Evolutionary conservation across 1,284 basidiomycete genomes (phyloP).

Genomic region (Boletus subluridellus): DNA sequence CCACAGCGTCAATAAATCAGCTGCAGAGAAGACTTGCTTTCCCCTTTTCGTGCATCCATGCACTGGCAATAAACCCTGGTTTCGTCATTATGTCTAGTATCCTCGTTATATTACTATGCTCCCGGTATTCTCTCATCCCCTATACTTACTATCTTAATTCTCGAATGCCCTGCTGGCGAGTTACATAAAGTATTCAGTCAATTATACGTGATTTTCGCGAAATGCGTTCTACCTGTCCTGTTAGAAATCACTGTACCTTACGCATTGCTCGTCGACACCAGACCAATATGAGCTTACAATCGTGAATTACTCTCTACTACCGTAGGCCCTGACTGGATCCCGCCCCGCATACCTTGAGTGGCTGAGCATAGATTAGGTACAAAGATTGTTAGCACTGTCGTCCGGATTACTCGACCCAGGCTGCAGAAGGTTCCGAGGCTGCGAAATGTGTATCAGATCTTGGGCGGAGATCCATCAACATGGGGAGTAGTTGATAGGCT

Average conservation of each 20-base stretch:
- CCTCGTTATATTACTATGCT: background rate
- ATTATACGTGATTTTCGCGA: slow-evolving; percentile 16
- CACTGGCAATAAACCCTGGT: background rate
- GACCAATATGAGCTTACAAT: background rate
- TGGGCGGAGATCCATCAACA: background rate
- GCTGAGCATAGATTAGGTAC: background rate
- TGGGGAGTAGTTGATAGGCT: background rate
- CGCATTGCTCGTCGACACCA: background rate
- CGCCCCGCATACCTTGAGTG: background rate
- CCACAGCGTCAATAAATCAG: slow-evolving; percentile 22
- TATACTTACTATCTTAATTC: slow-evolving; percentile 1
- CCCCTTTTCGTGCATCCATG: background rate
- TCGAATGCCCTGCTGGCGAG: slow-evolving; percentile 1
- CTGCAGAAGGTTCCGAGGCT: background rate
- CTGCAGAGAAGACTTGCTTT: background rate
- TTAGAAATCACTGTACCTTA: slow-evolving; percentile 1
- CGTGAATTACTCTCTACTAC: background rate
- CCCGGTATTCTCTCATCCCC: background rate
- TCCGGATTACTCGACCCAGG: background rate
- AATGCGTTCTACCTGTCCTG: background rate
- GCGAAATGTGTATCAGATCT: background rate
- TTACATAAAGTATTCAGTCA: slow-evolving; percentile 22
- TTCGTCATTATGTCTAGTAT: background rate
- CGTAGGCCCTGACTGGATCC: background rate
- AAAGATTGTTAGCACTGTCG: background rate